Evolutionary conservation across 495 filamentous ascomycete genomes (phyloP).

Genomic region (Penicillium herquei): DNA sequence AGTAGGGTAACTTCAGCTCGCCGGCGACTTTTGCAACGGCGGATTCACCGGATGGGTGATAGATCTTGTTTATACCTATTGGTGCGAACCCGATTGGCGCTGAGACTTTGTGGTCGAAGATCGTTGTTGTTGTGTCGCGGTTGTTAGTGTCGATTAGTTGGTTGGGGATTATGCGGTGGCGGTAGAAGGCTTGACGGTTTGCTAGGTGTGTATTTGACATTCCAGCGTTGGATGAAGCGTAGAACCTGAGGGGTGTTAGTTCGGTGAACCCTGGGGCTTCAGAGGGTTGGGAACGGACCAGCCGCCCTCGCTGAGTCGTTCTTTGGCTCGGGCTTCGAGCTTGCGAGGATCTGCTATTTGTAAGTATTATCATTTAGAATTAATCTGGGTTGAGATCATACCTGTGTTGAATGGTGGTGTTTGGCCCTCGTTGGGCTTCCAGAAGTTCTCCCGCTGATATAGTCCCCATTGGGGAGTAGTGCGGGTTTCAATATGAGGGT

Average conservation of each 20-base stretch:
- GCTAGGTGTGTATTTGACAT: conserved; percentile 63
- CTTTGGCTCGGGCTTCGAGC: conserved; percentile 56
- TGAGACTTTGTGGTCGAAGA: conserved; percentile 60
- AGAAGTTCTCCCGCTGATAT: conserved; percentile 63
- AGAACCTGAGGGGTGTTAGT: conserved; percentile 38
- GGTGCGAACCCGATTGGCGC: conserved; percentile 65
- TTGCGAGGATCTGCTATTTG: conserved; percentile 47
- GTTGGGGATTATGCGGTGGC: conserved; percentile 62
- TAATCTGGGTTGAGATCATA: background rate
- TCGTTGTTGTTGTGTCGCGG: conserved; percentile 55
- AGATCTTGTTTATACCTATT: conserved; percentile 66
- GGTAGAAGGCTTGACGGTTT: conserved; percentile 68
- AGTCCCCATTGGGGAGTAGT: conserved; percentile 60
- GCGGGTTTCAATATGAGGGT: conserved; percentile 54
- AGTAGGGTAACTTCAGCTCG: conserved; percentile 57
- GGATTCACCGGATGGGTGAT: conserved; percentile 55
- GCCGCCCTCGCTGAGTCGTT: conserved; percentile 48
- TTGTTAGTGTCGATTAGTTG: conserved; percentile 61
- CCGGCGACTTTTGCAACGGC: conserved; percentile 57
- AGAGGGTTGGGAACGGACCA: conserved; percentile 17
- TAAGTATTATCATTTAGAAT: background rate
- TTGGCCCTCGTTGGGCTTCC: conserved; percentile 55
- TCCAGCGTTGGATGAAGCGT: conserved; percentile 66
- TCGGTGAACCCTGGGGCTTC: background rate
- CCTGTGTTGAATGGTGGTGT: conserved; percentile 57